Base-by-base conservation (phyloP, 2,329 filamentous ascomycete species). In the Acrodontium crateriforme region DNA sequence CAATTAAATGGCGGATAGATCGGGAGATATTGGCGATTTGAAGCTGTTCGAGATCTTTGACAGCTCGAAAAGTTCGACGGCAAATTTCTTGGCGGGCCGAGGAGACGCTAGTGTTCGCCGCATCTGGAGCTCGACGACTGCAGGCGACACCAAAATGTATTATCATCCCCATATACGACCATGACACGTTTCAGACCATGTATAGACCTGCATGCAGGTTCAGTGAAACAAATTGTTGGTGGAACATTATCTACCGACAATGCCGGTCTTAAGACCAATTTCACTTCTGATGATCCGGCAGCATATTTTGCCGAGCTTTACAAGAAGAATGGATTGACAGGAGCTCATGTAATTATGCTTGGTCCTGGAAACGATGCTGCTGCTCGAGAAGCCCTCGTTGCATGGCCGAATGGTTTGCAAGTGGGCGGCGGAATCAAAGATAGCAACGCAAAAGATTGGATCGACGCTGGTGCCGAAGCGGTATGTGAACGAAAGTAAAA, bases 161-260 rank as follows among this genome's bases (percentile, higher is more conserved):
- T 20, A 20, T 9, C 24, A 10, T 17, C 11, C 5, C 22, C 18
- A 23, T 16, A 16, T 18, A 25, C 26, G 45, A 21, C 23, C n/a
- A 93, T 98, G 89, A 95, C 89, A 3, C 74, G 77, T 44, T 98
- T 98, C 51, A 70, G 89, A 20, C 89, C 89, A 12, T 98, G 89
- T 52, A 95, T 98, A 56, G 89, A 98, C 59, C 71, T 98, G 29
- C 89, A 98, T 56, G 78, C 85, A n/a, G 89, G 89, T 9, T 78
- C 87, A 52, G 89, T 98, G 34, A 98, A 98, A 63, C 89, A 98
- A 56, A 98, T 98, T 44, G 85, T 98, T 21, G 89, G 89, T 43
- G 87, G 89, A 34, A 95, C 89, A 2, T 69, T 98, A 69, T 69
- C 50, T 54, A 40, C 35, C 12, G 38, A 44, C 17, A 37, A 41